A percentile compares a stretch with the other conserved stretches of the same genome.
phyloP scores from a whole-genome alignment of 768 basidiomycete species.

The Amanita phalloides region DNA sequence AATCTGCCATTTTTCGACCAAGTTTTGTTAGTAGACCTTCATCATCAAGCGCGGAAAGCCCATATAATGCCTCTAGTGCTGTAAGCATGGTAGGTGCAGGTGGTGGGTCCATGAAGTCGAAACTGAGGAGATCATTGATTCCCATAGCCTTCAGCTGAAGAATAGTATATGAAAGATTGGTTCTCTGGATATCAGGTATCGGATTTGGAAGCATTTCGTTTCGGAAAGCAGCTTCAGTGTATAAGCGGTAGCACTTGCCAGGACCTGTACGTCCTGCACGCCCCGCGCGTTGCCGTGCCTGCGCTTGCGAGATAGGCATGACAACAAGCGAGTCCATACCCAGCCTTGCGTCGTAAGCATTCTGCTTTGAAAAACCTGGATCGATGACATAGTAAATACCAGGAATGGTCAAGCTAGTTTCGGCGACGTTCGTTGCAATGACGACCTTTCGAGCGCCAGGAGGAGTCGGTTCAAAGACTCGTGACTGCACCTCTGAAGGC shows the following conservation, averaged over 20 bases:
- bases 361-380: conserved; percentile 98
- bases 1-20: conserved; percentile 99
- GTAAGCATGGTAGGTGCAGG: conserved; percentile 96
- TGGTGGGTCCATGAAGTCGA: conserved; percentile 99
- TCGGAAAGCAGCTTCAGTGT: conserved; percentile 95
- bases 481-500: conserved; percentile 95
- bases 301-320: conserved; percentile 98
- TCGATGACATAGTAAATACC: conserved; percentile 99
- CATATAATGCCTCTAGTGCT: conserved; percentile 89
- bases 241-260: conserved; percentile 95
- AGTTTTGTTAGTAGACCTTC: conserved; percentile 91
- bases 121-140: conserved; percentile 92
- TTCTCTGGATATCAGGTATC: conserved; percentile 95
- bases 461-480: conserved; percentile 96
- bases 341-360: conserved; percentile 92
- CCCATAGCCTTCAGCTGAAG: conserved; percentile 98
- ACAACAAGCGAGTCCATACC: conserved; percentile 99
- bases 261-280: conserved; percentile 97
- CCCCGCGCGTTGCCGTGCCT: conserved; percentile 90
- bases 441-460: conserved; percentile 98
- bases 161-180: conserved; percentile 88
- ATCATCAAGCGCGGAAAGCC: conserved; percentile 91
- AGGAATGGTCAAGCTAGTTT: conserved; percentile 96
- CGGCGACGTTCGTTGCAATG: conserved; percentile 98
- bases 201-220: conserved; percentile 99